Evolutionary conservation across 2,329 filamentous ascomycete species (phyloP).

Genomic region (Pseudocercospora fuligena): DNA sequence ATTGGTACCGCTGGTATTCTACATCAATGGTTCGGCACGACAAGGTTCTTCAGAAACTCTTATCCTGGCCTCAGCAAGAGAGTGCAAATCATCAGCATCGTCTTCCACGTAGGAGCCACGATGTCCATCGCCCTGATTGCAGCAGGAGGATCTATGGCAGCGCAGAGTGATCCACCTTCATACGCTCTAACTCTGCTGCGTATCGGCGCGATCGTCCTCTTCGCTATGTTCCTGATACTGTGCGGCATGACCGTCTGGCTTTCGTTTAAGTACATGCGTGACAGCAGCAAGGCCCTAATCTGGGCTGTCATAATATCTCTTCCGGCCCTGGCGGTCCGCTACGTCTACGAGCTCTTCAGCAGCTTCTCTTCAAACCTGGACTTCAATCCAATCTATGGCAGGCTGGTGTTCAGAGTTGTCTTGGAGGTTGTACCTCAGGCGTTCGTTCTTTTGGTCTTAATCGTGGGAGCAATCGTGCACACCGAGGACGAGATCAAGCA

Average conservation of each 20-base stretch:
- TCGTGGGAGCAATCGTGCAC: slow-evolving; percentile 12
- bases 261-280: slow-evolving; percentile 9
- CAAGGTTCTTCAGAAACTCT: not conserved
- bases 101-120: not conserved
- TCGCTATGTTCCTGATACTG: not conserved
- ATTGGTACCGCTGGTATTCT: slow-evolving; percentile 16
- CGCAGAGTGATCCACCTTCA: not conserved
- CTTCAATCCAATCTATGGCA: slow-evolving; percentile 13
- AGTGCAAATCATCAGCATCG: not conserved
- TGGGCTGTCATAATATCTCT: slow-evolving; percentile 16
- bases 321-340: slow-evolving; percentile 13
- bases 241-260: not conserved
- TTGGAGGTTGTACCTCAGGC: slow-evolving; percentile 14
- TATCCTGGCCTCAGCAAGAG: not conserved
- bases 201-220: not conserved
- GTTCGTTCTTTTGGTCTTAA: slow-evolving; percentile 14
- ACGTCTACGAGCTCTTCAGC: slow-evolving; percentile 15
- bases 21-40: slow-evolving; percentile 16
- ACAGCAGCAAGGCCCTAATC: slow-evolving; percentile 13
- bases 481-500: not conserved
- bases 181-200: not conserved
- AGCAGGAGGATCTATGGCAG: not conserved
- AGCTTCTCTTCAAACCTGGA: slow-evolving; percentile 12
- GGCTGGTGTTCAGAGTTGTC: slow-evolving; percentile 5
- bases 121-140: not conserved